A percentile compares a stretch with the other conserved stretches of the same genome.
These are phyloP conservation scores for Halophytophthora batemanensis DNA, from an alignment of 352 stramenopile genomes.

Conservation along the genomic window DNA sequence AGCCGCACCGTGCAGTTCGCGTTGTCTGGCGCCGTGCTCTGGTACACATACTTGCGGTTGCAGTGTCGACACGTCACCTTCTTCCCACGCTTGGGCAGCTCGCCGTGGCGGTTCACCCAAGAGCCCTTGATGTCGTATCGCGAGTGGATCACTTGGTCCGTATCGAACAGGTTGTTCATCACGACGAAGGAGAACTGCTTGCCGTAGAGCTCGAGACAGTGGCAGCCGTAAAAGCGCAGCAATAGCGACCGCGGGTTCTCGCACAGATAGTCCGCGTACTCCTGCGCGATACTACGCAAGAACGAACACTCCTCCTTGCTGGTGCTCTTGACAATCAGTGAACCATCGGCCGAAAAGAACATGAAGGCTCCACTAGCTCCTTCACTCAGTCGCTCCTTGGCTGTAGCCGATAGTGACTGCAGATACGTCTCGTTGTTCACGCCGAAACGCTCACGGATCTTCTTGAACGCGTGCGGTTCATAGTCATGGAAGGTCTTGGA, in stretches of 20 bases:
- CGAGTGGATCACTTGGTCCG: constrained; percentile 82
- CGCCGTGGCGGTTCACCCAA: constrained; percentile 85
- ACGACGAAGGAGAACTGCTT: constrained; percentile 91
- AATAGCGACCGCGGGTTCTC: constrained; percentile 82
- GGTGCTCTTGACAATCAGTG: constrained; percentile 91
- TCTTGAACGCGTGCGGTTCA: constrained; percentile 84
- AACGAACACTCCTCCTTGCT: constrained; percentile 86
- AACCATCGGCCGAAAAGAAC: constrained; percentile 88
- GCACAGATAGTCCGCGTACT: constrained; percentile 87
- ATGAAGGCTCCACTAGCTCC: constrained; percentile 89
- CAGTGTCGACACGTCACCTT: constrained; percentile 88
- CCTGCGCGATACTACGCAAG: constrained; percentile 79
- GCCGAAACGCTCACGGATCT: constrained; percentile 84
- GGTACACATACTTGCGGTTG: constrained; percentile 82
- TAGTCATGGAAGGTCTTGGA: constrained; percentile 90
- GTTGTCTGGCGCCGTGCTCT: constrained; percentile 64
- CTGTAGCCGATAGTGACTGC: constrained; percentile 77
- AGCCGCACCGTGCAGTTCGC: constrained; percentile 71
- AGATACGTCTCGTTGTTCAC: constrained; percentile 85
- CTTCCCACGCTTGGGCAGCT: constrained; percentile 81
- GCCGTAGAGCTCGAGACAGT: constrained; percentile 89
- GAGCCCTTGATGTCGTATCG: constrained; percentile 91
- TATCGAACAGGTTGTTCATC: constrained; percentile 92
- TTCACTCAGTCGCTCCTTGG: constrained; percentile 87
- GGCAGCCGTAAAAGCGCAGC: constrained; percentile 89